A percentile compares a stretch with the other conserved stretches of the same genome.
Evolutionary conservation across 345 rosid genomes (phyloP).

Genomic region (Aegle marmelos): DNA sequence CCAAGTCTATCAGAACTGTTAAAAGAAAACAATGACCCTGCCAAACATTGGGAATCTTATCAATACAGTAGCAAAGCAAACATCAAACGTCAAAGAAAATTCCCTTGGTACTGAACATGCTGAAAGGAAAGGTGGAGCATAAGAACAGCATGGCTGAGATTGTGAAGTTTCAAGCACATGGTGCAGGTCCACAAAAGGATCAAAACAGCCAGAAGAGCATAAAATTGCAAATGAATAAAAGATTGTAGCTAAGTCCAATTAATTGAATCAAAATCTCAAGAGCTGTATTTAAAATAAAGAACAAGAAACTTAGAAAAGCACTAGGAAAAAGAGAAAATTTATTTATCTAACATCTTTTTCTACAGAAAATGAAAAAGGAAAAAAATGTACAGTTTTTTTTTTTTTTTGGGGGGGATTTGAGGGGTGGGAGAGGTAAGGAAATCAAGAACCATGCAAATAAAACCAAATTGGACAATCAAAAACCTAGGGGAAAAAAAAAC

Average conservation of each 20-base stretch:
- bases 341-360: background rate
- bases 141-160: background rate
- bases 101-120: background rate
- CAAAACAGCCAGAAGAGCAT: background rate
- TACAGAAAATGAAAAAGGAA: background rate
- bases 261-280: background rate
- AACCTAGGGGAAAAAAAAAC: background rate
- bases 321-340: background rate
- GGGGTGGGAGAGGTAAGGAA: background rate
- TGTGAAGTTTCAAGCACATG: background rate
- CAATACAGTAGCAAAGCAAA: background rate
- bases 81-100: background rate
- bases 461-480: background rate
- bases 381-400: background rate
- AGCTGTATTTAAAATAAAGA: background rate
- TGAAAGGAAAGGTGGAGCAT: background rate
- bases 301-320: background rate
- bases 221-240: background rate
- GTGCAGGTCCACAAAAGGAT: background rate
- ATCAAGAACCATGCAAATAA: constrained; percentile 11
- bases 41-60: background rate
- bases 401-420: no score
- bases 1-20: constrained; percentile 1
- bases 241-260: background rate
- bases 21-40: background rate